Percentiles rank a stretch among this genome's conserved stretches.
Conservation (phyloP, 2,329 filamentous ascomycete species). For the Fusarium secorum region DNA sequence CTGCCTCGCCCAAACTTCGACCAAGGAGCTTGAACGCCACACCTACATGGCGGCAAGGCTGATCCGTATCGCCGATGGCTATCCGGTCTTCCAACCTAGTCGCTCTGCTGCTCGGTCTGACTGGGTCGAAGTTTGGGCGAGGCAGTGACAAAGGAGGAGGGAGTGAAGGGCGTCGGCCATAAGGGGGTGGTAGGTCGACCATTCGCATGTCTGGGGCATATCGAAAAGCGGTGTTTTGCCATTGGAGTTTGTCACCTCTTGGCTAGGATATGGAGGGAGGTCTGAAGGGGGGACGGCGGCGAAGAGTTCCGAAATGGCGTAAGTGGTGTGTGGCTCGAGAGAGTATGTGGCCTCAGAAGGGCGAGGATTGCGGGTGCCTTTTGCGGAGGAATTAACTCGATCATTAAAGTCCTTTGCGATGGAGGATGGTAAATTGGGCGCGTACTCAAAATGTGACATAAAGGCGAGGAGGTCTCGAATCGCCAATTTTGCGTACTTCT, state of each 20-base stretch:
- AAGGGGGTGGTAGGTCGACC: slow-evolving; percentile 77
- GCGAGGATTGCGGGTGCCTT: slow-evolving; percentile 54
- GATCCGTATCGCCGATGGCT: too few species aligned
- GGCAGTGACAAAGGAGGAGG: slow-evolving; percentile 78
- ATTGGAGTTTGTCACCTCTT: slow-evolving; percentile 44
- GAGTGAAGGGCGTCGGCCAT: slow-evolving; percentile 81
- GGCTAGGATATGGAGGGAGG: slow-evolving; percentile 71
- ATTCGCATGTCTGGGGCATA: slow-evolving; percentile 42
- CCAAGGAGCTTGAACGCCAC: too few species aligned
- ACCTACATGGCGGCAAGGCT: too few species aligned
- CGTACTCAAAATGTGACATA: slow-evolving; percentile 79
- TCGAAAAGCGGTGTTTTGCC: slow-evolving; percentile 46
- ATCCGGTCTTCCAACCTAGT: too few species aligned
- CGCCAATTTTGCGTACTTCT: slow-evolving; percentile 77
- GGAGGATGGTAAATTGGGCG: slow-evolving; percentile 71
- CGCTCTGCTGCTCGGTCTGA: too few species aligned
- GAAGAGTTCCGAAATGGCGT: slow-evolving; percentile 71
- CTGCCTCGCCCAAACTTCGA: too few species aligned
- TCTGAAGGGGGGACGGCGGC: slow-evolving; percentile 70
- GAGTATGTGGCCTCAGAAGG: slow-evolving; percentile 43
- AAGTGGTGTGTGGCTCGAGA: slow-evolving; percentile 50
- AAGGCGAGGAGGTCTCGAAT: slow-evolving; percentile 78
- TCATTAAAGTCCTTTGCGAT: slow-evolving; percentile 64
- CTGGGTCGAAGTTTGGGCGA: slow-evolving; percentile 80
- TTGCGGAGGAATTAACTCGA: slow-evolving; percentile 64